Base-by-base conservation (phyloP, 208 protist species). In the Angomonas ambiguus region DNA sequence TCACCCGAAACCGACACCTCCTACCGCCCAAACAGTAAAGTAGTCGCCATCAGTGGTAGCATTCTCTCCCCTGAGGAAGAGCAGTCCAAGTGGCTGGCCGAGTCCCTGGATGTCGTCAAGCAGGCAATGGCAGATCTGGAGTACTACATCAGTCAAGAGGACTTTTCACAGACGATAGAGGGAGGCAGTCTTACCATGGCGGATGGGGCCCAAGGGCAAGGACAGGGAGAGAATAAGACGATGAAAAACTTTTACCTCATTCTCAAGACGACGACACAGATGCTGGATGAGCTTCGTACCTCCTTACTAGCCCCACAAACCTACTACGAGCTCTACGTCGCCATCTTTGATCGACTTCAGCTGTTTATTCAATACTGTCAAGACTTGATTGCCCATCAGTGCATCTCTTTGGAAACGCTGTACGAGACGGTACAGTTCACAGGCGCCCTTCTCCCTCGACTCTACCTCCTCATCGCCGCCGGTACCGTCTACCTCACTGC, bases 241-340 rank as follows among this genome's bases (percentile, higher is more conserved):
- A 69, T 42, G 56, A 33, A 35, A 22, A 62, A 24, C 13, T 62
- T 27, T 25, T 62, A 24, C 56, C 30, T 42, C 16, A 53, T 53
- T 53, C 45, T 53, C 13, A 53, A 53, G 24, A 83, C 90, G 64
- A 77, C 88, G 1, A 78, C 83, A 2, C 79, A 84, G 38, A 97
- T 99, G 88, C 83, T 99, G 13, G 80, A 75, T 16, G 98, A 99
- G 80, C 86, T 99, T 6, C 80, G 96, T 62, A 99, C 95, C 0
- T 85, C 79, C 22, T 20, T 93, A 16, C 85, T 99, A 3, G 84
- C 94, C 13, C 98, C 98, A 38, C 98, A 99, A 70, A 88, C 93
- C 68, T 99, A 99, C 80, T 99, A 99, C 77, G 94, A 98, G 64
- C 87, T 99, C 0, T 99, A 98, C 78, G 92, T 98, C 71, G 83